Base-by-base conservation (phyloP, 495 filamentous ascomycete genomes). In the Aspergillus nanangensis region DNA sequence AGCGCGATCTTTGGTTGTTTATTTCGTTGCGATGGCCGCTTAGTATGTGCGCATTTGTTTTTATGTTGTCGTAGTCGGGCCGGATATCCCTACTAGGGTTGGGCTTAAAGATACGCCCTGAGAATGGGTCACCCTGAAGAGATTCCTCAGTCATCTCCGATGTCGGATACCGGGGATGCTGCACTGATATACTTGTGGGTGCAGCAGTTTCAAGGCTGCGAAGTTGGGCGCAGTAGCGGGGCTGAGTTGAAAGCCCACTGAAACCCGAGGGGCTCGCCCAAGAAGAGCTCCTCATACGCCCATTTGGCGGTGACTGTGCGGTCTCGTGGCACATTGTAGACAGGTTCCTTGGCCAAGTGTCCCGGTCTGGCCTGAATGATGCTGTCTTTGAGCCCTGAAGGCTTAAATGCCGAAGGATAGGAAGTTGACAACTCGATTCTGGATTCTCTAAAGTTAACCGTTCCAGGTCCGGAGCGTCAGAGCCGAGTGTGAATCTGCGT, bases 381-480 rank as follows among this genome's bases (percentile, higher is more conserved):
- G n/a, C 38, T 41, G 11, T 31, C 29, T 17, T 53, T 3, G 45
- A 34, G 4, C 31, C 49, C 20, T 53, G 56, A n/a, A 66, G 52
- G 38, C 51, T 62, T 15, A 45, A 27, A 15, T 60, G 58, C n/a
- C 48, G 58, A 23, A 55, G 52, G 20, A 53, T 27, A 20, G 44
- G 47, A 43, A 41, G 33, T 25, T 50, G 42, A 19, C 46, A 42
- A 20, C n/a, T 14, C 19, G 24, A 20, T 7, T 24, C 45, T 1
- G 34, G n/a, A 3, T 7, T 17, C 14, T 4, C 22, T 15, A 27
- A 13, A 8, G 4, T 13, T 5, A 41, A 17, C 3, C 15, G 34
- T 38, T 40, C 13, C 39, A 57, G 15, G 37, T 56, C 40, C 50
- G 48, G 20, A 29, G 35, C 20, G 15, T 32, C 36, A 14, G 36